A percentile compares a stretch with the other conserved stretches of the same genome.
These are phyloP conservation scores for Acacia acuminata DNA, from an alignment of 306 rosid genomes.

Conservation along the genomic window DNA sequence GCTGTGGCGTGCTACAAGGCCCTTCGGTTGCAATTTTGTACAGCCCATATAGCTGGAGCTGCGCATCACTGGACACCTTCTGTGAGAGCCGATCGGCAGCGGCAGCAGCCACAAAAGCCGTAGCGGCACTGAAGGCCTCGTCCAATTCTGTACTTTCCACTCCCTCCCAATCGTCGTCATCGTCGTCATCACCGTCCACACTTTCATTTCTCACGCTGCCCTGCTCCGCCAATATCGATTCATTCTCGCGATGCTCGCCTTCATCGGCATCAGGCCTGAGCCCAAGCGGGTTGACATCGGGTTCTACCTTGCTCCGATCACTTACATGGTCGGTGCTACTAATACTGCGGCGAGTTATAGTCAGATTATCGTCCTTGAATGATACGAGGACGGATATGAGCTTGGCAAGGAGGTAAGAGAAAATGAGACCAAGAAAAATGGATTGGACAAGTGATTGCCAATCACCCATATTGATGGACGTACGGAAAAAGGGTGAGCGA, in stretches of 20 bases:
- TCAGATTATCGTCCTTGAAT: slow-evolving; percentile 82
- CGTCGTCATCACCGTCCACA: slow-evolving; percentile 41
- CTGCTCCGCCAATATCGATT: slow-evolving; percentile 85
- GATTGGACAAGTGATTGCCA: slow-evolving; percentile 90
- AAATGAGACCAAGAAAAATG: slow-evolving; percentile 77
- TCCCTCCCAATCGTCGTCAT: slow-evolving; percentile 96
- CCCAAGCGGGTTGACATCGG: slow-evolving; percentile 5
- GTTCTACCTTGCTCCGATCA: not conserved
- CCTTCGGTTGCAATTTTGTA: slow-evolving; percentile 99
- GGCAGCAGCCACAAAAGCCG: slow-evolving; percentile 86
- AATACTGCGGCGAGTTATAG: slow-evolving; percentile 45
- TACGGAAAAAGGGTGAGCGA: not conserved
- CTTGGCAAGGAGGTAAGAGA: slow-evolving; percentile 94
- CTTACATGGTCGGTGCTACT: not conserved
- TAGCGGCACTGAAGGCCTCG: slow-evolving; percentile 85
- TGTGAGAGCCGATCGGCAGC: slow-evolving; percentile 90
- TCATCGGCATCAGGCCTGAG: slow-evolving; percentile 24
- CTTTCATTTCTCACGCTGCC: slow-evolving; percentile 81
- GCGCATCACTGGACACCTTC: slow-evolving; percentile 72
- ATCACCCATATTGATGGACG: slow-evolving; percentile 46
- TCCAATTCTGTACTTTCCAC: slow-evolving; percentile 95
- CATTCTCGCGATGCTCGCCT: slow-evolving; percentile 45
- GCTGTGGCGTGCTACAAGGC: slow-evolving; percentile 86
- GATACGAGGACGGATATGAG: slow-evolving; percentile 83
- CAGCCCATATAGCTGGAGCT: slow-evolving; percentile 83